Evolutionary conservation across 1,284 basidiomycete species (phyloP), one percentile per base, ranked within the genome.

Genomic region (Xerocomus amazonicus): DNA sequence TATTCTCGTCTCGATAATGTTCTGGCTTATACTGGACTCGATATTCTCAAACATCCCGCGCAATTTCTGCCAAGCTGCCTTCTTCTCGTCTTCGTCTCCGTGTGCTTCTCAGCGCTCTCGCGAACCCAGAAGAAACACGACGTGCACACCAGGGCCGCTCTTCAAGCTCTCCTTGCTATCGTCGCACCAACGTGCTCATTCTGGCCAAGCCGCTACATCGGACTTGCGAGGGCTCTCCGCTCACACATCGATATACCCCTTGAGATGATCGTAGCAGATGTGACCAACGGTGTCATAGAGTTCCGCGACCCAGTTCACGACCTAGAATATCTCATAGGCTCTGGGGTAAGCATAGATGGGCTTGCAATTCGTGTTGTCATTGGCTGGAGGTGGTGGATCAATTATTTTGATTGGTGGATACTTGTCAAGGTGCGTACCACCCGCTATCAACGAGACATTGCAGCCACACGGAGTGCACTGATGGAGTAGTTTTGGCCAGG

Each of bases 171-270:
- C 33, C 59, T 66, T 42, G 51, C 63, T 6, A 48, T 74, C 48
- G 28, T 73, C 19, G 57, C 56, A 3, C 72, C 71, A 6, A 65
- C 62, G 0, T 62, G 60, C 33, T 74, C 72, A 19, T 51, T 66
- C 43, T 72, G 71, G 71, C 69, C 72, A 9, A 43, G 44, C 6
- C 58, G 52, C 13, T 72, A 74, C 45, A 57, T 63, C 38, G 28
- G 56, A 14, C 50, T 70, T 13, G 66, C 69, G 31, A 59, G 57
- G 3, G 32, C 45, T 47, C 16, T 36, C 12, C 39, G 38, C 31
- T 46, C 55, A 4, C 31, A 36, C 3, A 42, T 69, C 29, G n/a
- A 46, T 17, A 44, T 70, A 40, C 66, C 61, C 49, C 48, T 64
- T 9, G 60, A 55, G 49, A 52, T 56, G 51, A 61, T 66, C 46